A percentile compares a stretch with the other conserved stretches of the same genome.
These are phyloP conservation scores for Komagataella populi DNA, from an alignment of 805 yeast genomes.

Conservation along the genomic window DNA sequence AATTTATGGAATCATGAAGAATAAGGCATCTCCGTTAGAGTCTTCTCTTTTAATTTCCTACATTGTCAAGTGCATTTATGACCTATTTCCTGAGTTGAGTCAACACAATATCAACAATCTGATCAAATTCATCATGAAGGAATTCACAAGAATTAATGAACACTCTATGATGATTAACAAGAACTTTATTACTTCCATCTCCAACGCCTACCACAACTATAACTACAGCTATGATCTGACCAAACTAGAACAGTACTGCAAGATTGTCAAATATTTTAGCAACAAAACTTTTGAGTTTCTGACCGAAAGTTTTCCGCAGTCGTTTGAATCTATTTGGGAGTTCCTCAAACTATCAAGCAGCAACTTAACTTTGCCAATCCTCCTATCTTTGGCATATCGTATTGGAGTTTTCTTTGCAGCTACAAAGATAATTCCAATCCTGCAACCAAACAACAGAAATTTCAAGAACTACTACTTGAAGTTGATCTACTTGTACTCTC, in stretches of 20 bases:
- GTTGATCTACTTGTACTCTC: constrained; percentile 76
- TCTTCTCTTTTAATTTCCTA: constrained; percentile 78
- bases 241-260: not conserved
- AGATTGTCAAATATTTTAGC: constrained; percentile 6
- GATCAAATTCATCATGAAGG: constrained; percentile 20
- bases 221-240: not conserved
- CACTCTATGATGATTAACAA: constrained; percentile 15
- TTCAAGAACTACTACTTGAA: constrained; percentile 20
- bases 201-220: constrained; percentile 12
- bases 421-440: constrained; percentile 75
- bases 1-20: constrained; percentile 70
- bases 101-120: constrained; percentile 22
- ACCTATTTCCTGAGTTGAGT: constrained; percentile 80
- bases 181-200: constrained; percentile 19
- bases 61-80: constrained; percentile 85
- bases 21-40: constrained; percentile 84
- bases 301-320: constrained; percentile 38
- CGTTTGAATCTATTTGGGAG: constrained; percentile 41
- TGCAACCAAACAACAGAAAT: constrained; percentile 13
- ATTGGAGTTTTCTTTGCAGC: constrained; percentile 81
- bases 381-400: constrained; percentile 73
- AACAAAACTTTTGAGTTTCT: constrained; percentile 3
- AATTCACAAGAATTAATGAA: constrained; percentile 19
- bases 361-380: constrained; percentile 69
- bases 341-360: constrained; percentile 34